Percentiles rank a stretch among this genome's conserved stretches.
phyloP scores from a whole-genome alignment of 441 rosid genomes.

The Gossypium trilobum region DNA sequence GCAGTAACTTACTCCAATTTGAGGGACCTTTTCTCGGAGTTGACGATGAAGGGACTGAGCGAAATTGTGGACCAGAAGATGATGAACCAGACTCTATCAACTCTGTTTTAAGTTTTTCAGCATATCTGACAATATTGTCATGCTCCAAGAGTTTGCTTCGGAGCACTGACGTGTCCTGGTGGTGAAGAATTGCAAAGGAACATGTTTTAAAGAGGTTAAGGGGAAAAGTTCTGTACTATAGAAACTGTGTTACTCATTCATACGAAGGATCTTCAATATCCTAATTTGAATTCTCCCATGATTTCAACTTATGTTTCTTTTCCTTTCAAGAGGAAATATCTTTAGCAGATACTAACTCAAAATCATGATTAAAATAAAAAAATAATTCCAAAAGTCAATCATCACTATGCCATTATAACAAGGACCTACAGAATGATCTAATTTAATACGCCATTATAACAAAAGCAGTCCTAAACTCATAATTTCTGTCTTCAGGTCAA shows the following conservation, averaged over 20 bases:
- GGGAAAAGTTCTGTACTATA: not conserved
- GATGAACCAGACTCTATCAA: slow-evolving; percentile 49
- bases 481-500: not conserved
- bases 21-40: slow-evolving; percentile 42
- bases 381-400: too few relatives aligned
- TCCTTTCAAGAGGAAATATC: not conserved
- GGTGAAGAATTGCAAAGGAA: slow-evolving; percentile 15
- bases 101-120: slow-evolving; percentile 53
- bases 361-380: too few relatives aligned
- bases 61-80: slow-evolving; percentile 37
- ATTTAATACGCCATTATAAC: too few relatives aligned
- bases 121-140: slow-evolving; percentile 53
- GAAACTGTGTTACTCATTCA: not conserved
- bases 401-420: too few relatives aligned
- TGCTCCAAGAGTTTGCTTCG: slow-evolving; percentile 53
- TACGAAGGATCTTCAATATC: not conserved
- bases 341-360: not conserved
- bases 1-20: slow-evolving; percentile 41
- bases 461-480: not conserved
- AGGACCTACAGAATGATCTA: too few relatives aligned
- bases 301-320: not conserved
- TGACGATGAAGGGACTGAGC: slow-evolving; percentile 41
- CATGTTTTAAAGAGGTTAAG: slow-evolving; percentile 5
- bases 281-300: not conserved
- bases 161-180: slow-evolving; percentile 57